Evolutionary conservation across 2,329 filamentous ascomycete genomes (phyloP), one percentile per base, ranked within the genome.

Genomic region (Apiospora phragmitis): DNA sequence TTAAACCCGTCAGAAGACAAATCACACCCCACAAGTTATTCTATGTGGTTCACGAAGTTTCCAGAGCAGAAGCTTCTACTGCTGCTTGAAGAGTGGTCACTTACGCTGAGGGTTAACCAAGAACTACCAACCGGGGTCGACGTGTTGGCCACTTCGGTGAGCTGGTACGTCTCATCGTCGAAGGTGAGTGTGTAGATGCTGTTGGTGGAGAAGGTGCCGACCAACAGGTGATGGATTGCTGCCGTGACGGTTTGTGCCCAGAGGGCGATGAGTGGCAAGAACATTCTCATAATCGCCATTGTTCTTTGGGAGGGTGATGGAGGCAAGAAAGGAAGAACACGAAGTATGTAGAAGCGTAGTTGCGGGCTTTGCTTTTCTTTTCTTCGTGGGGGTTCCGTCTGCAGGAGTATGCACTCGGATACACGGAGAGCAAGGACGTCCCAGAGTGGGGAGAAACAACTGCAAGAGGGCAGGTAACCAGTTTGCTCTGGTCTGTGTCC

Each of bases 181-280:
- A 71, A 71, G 38, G 55, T 42, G 47, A 71, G 14, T 16, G 70
- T 71, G 47, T 71, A 71, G 9, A 71, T 62, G 4, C 45, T 51
- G n/a, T 71, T 69, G 35, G 59, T 67, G 21, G 62, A 62, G 47
- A 71, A 71, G 1, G 70, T 71, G 14, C 70, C 70, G 8, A 71
- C 70, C 26, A 71, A 24, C 18, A 71, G 62, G 38, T 69, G 29
- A 14, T 71, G 70, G 1, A 49, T 45, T n/a, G 65, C 59, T 26
- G 70, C 70, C 9, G 32, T 12, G 18, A 38, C 24, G 55, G 32
- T 18, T 18, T 32, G 18, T 18, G 55, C 12, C 55, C 55, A 62
- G 32, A 62, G 2, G 29, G 9, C 32, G 32, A 62, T 5, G 55
- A 38, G 55, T 14, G 18, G n/a, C 32, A 62, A 12, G 32, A n/a